Conservation (phyloP, 768 basidiomycete species). For the Scleroderma bovista region DNA sequence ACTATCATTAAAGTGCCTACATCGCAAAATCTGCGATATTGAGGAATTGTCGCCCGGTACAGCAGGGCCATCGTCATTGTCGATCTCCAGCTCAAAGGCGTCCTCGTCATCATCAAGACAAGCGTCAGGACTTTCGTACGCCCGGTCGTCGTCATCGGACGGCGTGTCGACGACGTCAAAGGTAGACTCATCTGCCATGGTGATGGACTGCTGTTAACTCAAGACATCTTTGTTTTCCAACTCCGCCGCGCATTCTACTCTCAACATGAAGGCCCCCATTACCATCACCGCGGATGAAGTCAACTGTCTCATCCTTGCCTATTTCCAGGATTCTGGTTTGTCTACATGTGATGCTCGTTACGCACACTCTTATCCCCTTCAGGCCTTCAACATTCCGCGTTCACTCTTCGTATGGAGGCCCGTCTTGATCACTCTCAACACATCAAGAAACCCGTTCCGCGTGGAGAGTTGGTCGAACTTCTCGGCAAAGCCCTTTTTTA, state of each 20-base stretch:
- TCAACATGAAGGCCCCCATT: constrained; percentile 39
- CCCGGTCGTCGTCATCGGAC: constrained; percentile 27
- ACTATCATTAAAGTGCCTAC: constrained; percentile 12
- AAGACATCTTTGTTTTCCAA: constrained; percentile 15
- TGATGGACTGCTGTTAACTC: not conserved
- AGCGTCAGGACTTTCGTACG: constrained; percentile 30
- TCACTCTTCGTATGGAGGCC: constrained; percentile 70
- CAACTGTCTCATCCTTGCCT: constrained; percentile 81
- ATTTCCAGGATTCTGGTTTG: constrained; percentile 76
- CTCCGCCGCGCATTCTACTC: constrained; percentile 18
- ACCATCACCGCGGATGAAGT: constrained; percentile 76
- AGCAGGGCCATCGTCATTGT: constrained; percentile 15
- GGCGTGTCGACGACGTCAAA: not conserved
- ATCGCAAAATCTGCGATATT: constrained; percentile 25
- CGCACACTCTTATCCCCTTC: constrained; percentile 7
- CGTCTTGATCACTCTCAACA: constrained; percentile 65
- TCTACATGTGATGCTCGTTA: not conserved
- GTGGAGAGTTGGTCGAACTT: constrained; percentile 78
- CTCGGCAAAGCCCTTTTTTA: constrained; percentile 78
- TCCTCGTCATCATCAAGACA: constrained; percentile 31
- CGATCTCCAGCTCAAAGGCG: constrained; percentile 30
- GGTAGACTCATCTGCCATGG: not conserved
- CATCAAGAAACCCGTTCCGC: constrained; percentile 67
- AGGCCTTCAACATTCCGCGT: constrained; percentile 83
- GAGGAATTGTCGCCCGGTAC: constrained; percentile 5